A percentile compares a stretch with the other conserved stretches of the same genome.
Evolutionary conservation across 371 early-diverging fungal genomes (phyloP).

Genomic region (Lichtheimia corymbifera): DNA sequence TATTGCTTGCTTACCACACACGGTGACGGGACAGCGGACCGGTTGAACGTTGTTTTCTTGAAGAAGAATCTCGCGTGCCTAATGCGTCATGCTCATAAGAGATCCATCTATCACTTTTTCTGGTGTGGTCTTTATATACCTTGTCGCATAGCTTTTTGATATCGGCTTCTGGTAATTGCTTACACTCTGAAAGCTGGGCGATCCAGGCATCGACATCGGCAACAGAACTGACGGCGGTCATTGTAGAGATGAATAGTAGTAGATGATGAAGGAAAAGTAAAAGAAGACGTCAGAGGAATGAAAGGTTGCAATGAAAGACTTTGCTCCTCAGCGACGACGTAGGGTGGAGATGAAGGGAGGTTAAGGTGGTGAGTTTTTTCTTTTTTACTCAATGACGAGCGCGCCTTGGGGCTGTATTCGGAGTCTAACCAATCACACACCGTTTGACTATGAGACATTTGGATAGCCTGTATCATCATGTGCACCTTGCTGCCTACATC

Average conservation of each 20-base stretch:
- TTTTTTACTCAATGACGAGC: no score
- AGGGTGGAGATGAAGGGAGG: no score
- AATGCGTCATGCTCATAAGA: constrained; percentile 5
- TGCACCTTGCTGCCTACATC: no score
- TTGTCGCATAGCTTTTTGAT: constrained; percentile 96
- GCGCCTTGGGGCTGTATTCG: no score
- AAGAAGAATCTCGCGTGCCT: constrained; percentile 91
- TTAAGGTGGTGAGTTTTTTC: no score
- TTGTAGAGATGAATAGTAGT: constrained; percentile 12
- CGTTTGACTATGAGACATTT: no score
- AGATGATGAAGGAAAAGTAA: constrained; percentile 1
- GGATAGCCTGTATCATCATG: no score
- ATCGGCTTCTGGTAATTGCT: constrained; percentile 88
- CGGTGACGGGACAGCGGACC: constrained; percentile 92
- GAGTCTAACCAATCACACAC: no score
- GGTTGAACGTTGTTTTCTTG: constrained; percentile 97
- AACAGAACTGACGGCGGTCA: constrained; percentile 47
- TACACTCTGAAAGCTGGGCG: constrained; percentile 84
- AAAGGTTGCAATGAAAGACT: no score
- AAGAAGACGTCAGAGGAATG: no score
- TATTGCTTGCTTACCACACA: constrained; percentile 70
- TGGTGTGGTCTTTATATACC: constrained; percentile 36
- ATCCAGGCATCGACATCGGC: constrained; percentile 87
- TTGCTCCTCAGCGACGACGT: no score
- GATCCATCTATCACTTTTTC: background rate